Evolutionary conservation across 139 green algal genomes (phyloP), one percentile per base, ranked within the genome.

Genomic region (Ettlia oleoabundans): DNA sequence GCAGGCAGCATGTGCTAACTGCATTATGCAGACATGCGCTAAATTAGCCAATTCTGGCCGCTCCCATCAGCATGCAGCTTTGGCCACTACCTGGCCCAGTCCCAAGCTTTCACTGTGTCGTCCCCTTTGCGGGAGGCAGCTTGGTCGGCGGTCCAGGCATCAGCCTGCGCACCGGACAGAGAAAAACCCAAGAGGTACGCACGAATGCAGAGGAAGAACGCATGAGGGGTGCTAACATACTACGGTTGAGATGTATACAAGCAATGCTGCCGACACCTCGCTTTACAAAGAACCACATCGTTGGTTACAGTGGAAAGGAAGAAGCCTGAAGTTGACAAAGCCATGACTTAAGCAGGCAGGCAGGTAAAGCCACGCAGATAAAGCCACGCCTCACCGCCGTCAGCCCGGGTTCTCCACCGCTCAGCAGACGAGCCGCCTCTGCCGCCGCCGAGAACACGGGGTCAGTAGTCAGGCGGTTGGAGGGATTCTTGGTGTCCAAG

Each of bases 361-460:
- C 24, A 21, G 58, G 6, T 9, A 66, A 33, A 6, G 58, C 18
- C 19, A 9, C 19, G 21, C 58, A 33, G 24, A n/a, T 9, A 55
- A 22, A 8, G 9, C 47, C 2, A 21, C 19, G 30, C 51, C 35
- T 65, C 13, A 7, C 33, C 3, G 3, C 2, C 15, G 15, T 78
- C 5, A 78, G 51, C 0, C 10, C 33, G 0, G 72, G 72, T 33
- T 78, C 72, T 21, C 47, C 72, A 22, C 47, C 72, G 32, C 47
- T 67, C 51, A 78, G 72, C 72, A 78, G 72, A 15, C 15, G 53
- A 1, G 72, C 38, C 32, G 42, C 72, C 47, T 33, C 21, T 21
- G 61, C 41, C 1, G 72, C 72, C 0, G 32, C 33, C 3, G 41
- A 40, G 7, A 61, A 51, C 7, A 76, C 68, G 7, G 66, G 66